Percentiles rank a stretch among this genome's conserved stretches.
Evolutionary conservation across 2,329 filamentous ascomycete species (phyloP).

Genomic region (Phialocephala sp.): DNA sequence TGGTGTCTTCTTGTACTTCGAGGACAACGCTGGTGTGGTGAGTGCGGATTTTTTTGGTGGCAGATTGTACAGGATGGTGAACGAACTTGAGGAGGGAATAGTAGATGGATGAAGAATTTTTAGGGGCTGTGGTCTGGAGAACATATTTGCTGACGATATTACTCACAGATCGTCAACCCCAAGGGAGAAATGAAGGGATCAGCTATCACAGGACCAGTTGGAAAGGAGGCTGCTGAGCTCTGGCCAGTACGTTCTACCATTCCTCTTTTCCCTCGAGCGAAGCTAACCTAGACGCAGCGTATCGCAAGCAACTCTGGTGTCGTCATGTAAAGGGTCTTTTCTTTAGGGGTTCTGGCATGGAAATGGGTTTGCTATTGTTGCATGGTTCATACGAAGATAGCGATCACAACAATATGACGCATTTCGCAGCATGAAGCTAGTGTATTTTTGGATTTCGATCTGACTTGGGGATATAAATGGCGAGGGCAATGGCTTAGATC

Average conservation of each 20-base stretch:
- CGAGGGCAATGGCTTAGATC: background rate
- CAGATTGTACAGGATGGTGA: background rate
- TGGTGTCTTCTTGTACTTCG: constrained; percentile 99
- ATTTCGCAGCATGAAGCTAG: constrained; percentile 18
- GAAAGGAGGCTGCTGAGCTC: constrained; percentile 99
- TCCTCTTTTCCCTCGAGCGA: constrained; percentile 37
- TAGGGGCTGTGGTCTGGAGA: background rate
- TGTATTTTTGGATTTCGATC: background rate
- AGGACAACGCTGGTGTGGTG: constrained; percentile 99
- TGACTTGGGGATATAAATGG: background rate
- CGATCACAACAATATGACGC: constrained; percentile 30
- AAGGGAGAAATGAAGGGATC: constrained; percentile 99
- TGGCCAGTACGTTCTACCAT: constrained; percentile 79
- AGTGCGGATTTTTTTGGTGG: constrained; percentile 50
- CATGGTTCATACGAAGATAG: constrained; percentile 31
- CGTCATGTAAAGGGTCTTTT: constrained; percentile 82
- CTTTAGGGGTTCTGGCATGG: constrained; percentile 40
- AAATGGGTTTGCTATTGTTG: constrained; percentile 33
- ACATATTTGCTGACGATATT: constrained; percentile 45
- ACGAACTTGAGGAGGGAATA: background rate
- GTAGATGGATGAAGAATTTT: background rate
- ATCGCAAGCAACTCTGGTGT: constrained; percentile 99
- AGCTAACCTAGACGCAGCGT: constrained; percentile 65
- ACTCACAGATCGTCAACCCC: constrained; percentile 91
- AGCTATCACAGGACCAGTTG: constrained; percentile 97